Conservation (phyloP, 1,139 yeast genomes). For the Scheffersomyces segobiensis region DNA sequence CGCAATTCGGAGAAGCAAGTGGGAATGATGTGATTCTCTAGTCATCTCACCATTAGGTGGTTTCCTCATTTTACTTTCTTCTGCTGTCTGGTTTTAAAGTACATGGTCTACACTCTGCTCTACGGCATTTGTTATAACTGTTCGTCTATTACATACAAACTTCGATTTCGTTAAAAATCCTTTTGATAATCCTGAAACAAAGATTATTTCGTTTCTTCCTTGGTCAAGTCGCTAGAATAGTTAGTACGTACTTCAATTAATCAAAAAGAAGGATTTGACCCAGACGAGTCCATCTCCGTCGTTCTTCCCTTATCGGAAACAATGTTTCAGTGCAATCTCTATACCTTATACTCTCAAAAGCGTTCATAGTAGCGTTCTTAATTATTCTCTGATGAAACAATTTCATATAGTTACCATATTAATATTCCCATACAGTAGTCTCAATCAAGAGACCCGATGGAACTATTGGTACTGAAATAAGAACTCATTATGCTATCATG, state of each 20-base stretch:
- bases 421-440: not conserved
- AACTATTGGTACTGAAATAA: not conserved
- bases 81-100: no score
- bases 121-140: not conserved
- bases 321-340: no score
- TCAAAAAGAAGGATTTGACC: not conserved
- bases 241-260: slow-evolving; percentile 24
- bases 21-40: not conserved
- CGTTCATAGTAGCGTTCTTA: no score
- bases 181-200: not conserved
- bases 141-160: not conserved
- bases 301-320: no score
- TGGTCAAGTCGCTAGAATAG: slow-evolving; percentile 39
- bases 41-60: not conserved
- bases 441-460: not conserved
- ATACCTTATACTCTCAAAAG: no score
- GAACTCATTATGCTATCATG: not conserved
- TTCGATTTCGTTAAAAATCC: not conserved
- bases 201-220: slow-evolving; percentile 40
- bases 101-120: no score
- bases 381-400: no score
- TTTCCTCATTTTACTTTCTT: not conserved
- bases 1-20: not conserved
- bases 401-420: no score
- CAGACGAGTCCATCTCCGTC: not conserved